Evolutionary conservation across 75 land plant genomes (phyloP).

Genomic region (Picea glauca): DNA sequence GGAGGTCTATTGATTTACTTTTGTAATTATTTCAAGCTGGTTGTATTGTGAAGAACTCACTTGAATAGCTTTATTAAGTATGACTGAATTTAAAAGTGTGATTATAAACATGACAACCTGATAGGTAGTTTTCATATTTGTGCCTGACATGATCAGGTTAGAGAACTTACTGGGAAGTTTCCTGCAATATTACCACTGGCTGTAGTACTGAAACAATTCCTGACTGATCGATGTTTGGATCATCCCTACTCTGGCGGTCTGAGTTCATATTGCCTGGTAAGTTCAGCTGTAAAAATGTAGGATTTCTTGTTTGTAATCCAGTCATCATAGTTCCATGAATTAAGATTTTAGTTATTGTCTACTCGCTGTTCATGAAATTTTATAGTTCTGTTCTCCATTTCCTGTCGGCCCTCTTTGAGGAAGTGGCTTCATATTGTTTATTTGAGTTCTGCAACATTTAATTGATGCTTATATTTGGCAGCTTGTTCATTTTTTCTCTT

Average conservation of each 20-base stretch:
- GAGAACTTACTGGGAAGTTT: constrained; percentile 78
- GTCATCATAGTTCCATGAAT: background rate
- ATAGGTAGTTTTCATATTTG: background rate
- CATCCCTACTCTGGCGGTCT: constrained; percentile 96
- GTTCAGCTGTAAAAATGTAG: constrained; percentile 9
- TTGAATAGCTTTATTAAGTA: background rate
- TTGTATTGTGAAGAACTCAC: constrained; percentile 2
- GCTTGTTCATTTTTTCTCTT: background rate
- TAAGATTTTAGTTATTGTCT: background rate
- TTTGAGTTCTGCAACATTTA: background rate
- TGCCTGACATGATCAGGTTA: constrained; percentile 53
- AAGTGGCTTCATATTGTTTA: background rate
- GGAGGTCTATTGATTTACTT: background rate
- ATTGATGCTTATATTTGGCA: background rate
- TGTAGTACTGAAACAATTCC: constrained; percentile 83
- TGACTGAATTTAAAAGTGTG: background rate
- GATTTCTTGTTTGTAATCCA: constrained; percentile 1
- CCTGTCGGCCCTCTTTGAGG: background rate
- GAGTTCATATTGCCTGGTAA: constrained; percentile 96
- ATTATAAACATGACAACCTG: background rate
- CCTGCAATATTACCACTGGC: constrained; percentile 88
- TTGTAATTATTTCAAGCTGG: background rate
- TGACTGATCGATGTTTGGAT: constrained; percentile 91
- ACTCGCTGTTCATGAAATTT: background rate
- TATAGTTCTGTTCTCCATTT: background rate